Base-by-base conservation (phyloP, 352 stramenopile species). In the Elongisporangium anandrum region DNA sequence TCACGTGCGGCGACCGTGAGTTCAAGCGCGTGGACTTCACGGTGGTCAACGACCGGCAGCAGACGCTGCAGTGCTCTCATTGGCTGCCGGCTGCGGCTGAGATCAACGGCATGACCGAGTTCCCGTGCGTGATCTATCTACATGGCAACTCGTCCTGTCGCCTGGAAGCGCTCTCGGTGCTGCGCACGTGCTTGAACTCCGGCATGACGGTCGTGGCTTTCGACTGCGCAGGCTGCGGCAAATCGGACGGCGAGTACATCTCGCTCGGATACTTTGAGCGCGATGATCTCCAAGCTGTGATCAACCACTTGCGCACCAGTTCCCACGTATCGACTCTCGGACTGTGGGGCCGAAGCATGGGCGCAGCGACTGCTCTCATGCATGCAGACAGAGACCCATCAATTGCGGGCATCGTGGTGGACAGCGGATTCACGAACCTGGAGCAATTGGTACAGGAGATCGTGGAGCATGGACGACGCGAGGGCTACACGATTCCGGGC, bases 271-370 rank as follows among this genome's bases (percentile, higher is more conserved):
- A 98, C 71, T 99, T 96, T 63, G 97, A 99, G 73, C 85, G 85
- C 56, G 85, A 94, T 51, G 85, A 94, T 58, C 70, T 94, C 29
- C 68, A 87, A 29, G 87, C 87, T 57, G 93, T 99, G 8, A 89
- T 99, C 39, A 72, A 96, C 41, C 87, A 99, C 69, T 77, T 99
- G n/a, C 81, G 97, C 5, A 70, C 70, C 4, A 95, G 89, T 0
- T 87, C 87, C 60, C 86, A 91, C 41, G 87, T 98, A 8, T 97
- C 85, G n/a, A 94, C 89, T 2, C 97, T 99, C 55, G 97, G 90
- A 12, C 70, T 99, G 1, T 99, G 97, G 97, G 97, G 97, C 3
- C 68, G 97, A 58, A 98, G 88, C 64, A 99, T 99, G 97, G 97
- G 97, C 19, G 97, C 97, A 7, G 97, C 96, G 1, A 99, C 97